phyloP scores from a whole-genome alignment of 352 stramenopile genomes.

The Phytophthora pseudosyringae region DNA sequence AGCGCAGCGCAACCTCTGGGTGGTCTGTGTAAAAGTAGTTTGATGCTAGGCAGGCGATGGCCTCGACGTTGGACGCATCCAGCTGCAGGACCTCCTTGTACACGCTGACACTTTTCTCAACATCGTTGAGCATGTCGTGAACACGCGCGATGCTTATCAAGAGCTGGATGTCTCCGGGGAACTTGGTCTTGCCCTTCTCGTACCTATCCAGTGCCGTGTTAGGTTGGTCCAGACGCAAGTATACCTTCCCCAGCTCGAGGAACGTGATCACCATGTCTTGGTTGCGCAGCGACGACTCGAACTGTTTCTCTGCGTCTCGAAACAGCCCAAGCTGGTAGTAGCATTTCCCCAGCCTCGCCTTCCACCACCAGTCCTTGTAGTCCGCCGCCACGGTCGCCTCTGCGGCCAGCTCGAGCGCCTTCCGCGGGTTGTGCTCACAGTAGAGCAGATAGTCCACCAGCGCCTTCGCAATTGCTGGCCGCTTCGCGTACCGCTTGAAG shows the following conservation, averaged over 20 bases:
- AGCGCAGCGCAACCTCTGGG: slow-evolving; percentile 91
- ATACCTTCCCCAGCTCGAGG: slow-evolving; percentile 95
- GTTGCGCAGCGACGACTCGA: slow-evolving; percentile 87
- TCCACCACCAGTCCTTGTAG: slow-evolving; percentile 97
- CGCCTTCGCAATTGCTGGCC: slow-evolving; percentile 86
- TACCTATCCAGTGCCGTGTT: slow-evolving; percentile 93
- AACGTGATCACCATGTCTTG: slow-evolving; percentile 92
- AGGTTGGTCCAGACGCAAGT: slow-evolving; percentile 93
- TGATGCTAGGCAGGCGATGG: slow-evolving; percentile 91
- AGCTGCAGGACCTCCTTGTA: slow-evolving; percentile 92
- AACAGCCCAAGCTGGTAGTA: slow-evolving; percentile 95
- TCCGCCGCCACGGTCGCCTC: slow-evolving; percentile 88
- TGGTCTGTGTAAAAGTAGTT: slow-evolving; percentile 96
- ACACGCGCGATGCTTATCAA: slow-evolving; percentile 88
- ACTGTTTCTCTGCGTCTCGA: slow-evolving; percentile 94
- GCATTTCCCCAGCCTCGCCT: slow-evolving; percentile 93
- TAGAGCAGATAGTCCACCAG: slow-evolving; percentile 94
- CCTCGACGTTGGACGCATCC: slow-evolving; percentile 92
- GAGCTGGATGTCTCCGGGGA: slow-evolving; percentile 83
- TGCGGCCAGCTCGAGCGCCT: slow-evolving; percentile 91
- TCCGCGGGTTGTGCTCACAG: slow-evolving; percentile 93
- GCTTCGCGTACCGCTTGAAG: slow-evolving; percentile 89
- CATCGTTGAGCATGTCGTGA: slow-evolving; percentile 93
- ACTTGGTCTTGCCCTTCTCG: slow-evolving; percentile 64
- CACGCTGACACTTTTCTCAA: slow-evolving; percentile 69